phyloP scores from a whole-genome alignment of 306 rosid species.

The Casuarina glauca region DNA sequence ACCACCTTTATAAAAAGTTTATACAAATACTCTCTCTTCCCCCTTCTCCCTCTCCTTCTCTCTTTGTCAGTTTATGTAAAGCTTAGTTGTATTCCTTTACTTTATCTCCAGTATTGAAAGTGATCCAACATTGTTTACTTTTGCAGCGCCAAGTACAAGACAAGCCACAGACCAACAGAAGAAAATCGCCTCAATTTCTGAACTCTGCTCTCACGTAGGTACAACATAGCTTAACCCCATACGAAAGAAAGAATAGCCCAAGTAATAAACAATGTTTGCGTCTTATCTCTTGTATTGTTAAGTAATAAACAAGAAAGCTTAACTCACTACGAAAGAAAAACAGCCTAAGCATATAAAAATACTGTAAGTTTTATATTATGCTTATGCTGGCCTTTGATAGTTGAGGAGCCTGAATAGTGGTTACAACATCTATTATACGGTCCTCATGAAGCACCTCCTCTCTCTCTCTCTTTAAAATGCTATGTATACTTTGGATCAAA shows the following conservation, averaged over 20 bases:
- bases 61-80: neutral
- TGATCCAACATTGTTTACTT: neutral
- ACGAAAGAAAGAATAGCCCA: too few relatives aligned
- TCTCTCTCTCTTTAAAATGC: too few relatives aligned
- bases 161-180: constrained; percentile 21
- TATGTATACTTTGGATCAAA: too few relatives aligned
- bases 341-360: too few relatives aligned
- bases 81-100: neutral
- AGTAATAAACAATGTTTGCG: neutral
- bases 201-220: constrained; percentile 12
- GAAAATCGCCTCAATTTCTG: constrained; percentile 5
- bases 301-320: too few relatives aligned
- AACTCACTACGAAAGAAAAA: too few relatives aligned
- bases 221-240: neutral
- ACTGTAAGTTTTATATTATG: too few relatives aligned
- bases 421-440: too few relatives aligned
- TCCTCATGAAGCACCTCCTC: too few relatives aligned
- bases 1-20: neutral
- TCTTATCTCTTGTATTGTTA: neutral
- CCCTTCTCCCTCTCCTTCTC: too few relatives aligned
- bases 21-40: neutral
- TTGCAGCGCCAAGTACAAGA: constrained; percentile 17
- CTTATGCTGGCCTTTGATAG: too few relatives aligned
- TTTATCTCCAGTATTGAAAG: neutral
- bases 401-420: too few relatives aligned